Percentiles rank a stretch among this genome's conserved stretches.
Evolutionary conservation across 2,329 filamentous ascomycete genomes (phyloP).

Genomic region (Alternaria incomplexa): DNA sequence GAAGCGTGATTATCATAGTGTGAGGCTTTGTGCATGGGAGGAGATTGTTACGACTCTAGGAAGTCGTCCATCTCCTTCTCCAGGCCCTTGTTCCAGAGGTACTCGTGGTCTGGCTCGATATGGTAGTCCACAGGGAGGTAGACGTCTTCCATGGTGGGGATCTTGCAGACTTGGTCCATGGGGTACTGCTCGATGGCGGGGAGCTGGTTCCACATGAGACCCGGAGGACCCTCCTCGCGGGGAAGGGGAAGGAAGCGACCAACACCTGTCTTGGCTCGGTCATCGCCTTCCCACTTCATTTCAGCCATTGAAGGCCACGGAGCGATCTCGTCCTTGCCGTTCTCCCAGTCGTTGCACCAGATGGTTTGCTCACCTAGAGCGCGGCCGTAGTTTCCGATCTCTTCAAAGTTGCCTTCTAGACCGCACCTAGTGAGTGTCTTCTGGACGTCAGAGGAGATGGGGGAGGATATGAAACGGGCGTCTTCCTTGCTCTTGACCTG

Average conservation of each 20-base stretch:
- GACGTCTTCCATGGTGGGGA: constrained; percentile 48
- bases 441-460: constrained; percentile 16
- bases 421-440: constrained; percentile 21
- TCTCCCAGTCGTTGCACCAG: constrained; percentile 46
- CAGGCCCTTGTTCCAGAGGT: constrained; percentile 34
- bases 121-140: constrained; percentile 46
- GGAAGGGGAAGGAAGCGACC: constrained; percentile 53
- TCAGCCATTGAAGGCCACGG: constrained; percentile 52
- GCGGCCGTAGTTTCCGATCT: constrained; percentile 29
- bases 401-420: constrained; percentile 29
- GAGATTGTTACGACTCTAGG: constrained; percentile 18
- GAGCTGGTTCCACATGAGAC: constrained; percentile 52
- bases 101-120: constrained; percentile 36
- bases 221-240: constrained; percentile 49
- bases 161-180: constrained; percentile 47
- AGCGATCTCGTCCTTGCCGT: constrained; percentile 45
- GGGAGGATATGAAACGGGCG: neutral
- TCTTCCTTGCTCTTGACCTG: constrained; percentile 21
- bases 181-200: constrained; percentile 45
- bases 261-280: constrained; percentile 52
- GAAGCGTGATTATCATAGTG: neutral
- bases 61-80: constrained; percentile 37
- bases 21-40: neutral
- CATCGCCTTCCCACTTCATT: constrained; percentile 56
- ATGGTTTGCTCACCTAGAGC: constrained; percentile 50